These are phyloP conservation scores for Hypomontagnella monticulosa DNA, from an alignment of 495 filamentous ascomycete species.

Conservation along the genomic window DNA sequence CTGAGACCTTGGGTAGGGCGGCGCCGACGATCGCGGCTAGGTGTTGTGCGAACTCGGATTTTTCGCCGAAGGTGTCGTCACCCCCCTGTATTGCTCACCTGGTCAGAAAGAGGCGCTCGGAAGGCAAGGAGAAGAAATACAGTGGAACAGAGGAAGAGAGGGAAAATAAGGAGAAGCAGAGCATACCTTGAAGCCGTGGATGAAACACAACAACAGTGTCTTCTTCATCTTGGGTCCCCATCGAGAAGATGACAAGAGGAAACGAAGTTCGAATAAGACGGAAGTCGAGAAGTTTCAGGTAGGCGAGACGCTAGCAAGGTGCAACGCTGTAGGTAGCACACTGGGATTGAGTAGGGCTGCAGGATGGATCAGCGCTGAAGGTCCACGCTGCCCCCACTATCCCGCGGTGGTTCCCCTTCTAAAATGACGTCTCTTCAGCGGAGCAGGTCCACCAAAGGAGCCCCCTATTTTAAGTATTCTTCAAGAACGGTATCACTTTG, in stretches of 20 bases:
- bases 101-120: neutral
- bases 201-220: slow-evolving; percentile 89
- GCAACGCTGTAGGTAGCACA: neutral
- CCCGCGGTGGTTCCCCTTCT: slow-evolving; percentile 21
- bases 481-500: neutral
- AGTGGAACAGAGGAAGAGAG: neutral
- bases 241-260: slow-evolving; percentile 20
- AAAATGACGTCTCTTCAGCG: slow-evolving; percentile 37
- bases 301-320: no score
- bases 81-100: slow-evolving; percentile 68
- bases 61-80: slow-evolving; percentile 82
- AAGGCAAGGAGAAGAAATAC: slow-evolving; percentile 8
- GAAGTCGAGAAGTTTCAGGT: slow-evolving; percentile 1
- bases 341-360: slow-evolving; percentile 4
- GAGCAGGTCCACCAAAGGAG: slow-evolving; percentile 1
- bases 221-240: slow-evolving; percentile 75
- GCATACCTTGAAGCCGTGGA: slow-evolving; percentile 95
- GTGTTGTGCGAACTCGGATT: slow-evolving; percentile 74
- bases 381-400: slow-evolving; percentile 19
- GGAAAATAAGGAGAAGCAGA: neutral
- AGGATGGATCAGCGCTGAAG: no score
- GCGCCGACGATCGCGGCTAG: slow-evolving; percentile 74
- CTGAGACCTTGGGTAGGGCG: slow-evolving; percentile 76
- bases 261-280: slow-evolving; percentile 3
- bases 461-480: slow-evolving; percentile 5